Conservation (phyloP, 805 yeast species). For the Yarrowia sp. region DNA sequence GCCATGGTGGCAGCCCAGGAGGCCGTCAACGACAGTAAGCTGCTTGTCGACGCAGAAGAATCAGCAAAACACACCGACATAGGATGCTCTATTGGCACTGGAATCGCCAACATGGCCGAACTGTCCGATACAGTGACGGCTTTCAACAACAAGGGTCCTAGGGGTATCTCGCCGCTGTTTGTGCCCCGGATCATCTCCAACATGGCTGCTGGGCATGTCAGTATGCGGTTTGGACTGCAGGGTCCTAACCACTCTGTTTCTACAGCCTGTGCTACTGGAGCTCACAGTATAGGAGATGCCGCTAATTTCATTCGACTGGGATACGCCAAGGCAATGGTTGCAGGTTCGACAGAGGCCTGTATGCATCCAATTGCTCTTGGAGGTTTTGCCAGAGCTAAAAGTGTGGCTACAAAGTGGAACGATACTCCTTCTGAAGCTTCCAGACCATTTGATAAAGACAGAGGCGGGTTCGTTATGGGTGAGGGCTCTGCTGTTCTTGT, state of each 20-base stretch:
- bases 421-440: constrained; percentile 66
- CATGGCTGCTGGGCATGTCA: constrained; percentile 92
- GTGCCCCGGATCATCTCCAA: constrained; percentile 80
- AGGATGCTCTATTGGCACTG: constrained; percentile 86
- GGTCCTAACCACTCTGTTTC: constrained; percentile 89
- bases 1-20: constrained; percentile 74
- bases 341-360: constrained; percentile 92
- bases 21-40: constrained; percentile 69
- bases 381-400: constrained; percentile 87
- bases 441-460: constrained; percentile 75
- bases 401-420: constrained; percentile 63
- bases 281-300: constrained; percentile 92
- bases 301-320: constrained; percentile 73
- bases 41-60: constrained; percentile 39
- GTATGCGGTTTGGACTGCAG: constrained; percentile 68
- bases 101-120: constrained; percentile 84
- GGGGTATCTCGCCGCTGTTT: constrained; percentile 78
- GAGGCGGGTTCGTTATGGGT: constrained; percentile 88
- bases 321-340: constrained; percentile 81
- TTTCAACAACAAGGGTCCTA: constrained; percentile 53
- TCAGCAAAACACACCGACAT: constrained; percentile 32
- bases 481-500: constrained; percentile 89
- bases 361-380: constrained; percentile 83
- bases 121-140: constrained; percentile 59
- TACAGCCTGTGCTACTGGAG: constrained; percentile 97